Conservation (phyloP, 2,329 filamentous ascomycete genomes). For the Diaporthe nobilis region DNA sequence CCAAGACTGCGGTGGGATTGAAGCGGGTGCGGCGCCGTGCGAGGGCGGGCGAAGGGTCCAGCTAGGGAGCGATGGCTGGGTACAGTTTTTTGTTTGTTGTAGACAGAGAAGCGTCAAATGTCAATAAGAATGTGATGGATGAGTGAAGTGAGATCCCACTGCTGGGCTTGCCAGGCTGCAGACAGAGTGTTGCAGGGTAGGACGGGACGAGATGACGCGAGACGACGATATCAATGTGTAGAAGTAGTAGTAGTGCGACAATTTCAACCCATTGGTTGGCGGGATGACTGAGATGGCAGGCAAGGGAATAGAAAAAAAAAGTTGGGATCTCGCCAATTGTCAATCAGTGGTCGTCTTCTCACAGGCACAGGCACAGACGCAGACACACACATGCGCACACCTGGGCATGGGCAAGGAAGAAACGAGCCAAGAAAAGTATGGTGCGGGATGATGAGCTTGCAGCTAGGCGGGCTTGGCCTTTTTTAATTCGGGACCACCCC, state of each 20-base stretch:
- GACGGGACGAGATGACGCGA: neutral
- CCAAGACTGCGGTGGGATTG: slow-evolving; percentile 4
- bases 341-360: slow-evolving; percentile 8
- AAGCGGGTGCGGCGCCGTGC: slow-evolving; percentile 2
- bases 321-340: slow-evolving; percentile 24
- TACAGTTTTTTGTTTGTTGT: neutral
- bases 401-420: slow-evolving; percentile 4
- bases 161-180: neutral
- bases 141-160: neutral
- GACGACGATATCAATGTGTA: neutral
- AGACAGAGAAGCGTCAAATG: neutral
- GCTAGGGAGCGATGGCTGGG: neutral
- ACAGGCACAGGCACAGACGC: slow-evolving; percentile 1
- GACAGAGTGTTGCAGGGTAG: neutral
- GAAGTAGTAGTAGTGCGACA: neutral
- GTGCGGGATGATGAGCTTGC: slow-evolving; percentile 30
- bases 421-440: slow-evolving; percentile 31
- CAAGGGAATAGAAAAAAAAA: neutral
- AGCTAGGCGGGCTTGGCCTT: slow-evolving; percentile 36
- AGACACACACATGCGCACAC: slow-evolving; percentile 5
- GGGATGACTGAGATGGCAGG: neutral
- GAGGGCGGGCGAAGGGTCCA: slow-evolving; percentile 3
- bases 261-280: slow-evolving; percentile 7
- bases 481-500: slow-evolving; percentile 31
- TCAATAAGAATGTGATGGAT: neutral